Evolutionary conservation across 495 filamentous ascomycete species (phyloP).

Genomic region (Ramalina intermedia): DNA sequence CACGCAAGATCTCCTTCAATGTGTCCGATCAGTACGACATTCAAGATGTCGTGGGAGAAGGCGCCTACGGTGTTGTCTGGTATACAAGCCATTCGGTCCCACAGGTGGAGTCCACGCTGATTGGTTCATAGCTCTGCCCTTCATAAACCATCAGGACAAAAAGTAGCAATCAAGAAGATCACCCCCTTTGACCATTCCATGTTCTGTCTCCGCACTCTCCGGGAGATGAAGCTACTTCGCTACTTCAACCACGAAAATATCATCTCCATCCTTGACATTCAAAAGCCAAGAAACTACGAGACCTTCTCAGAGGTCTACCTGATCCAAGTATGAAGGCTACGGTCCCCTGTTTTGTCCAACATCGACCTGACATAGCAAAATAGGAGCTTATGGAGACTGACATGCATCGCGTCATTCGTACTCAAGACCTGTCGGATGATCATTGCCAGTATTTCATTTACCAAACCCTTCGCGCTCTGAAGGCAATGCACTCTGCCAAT

Average conservation of each 20-base stretch:
- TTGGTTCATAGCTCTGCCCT: conserved; percentile 64
- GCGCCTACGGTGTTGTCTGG: conserved; percentile 98
- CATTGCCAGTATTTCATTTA: conserved; percentile 99
- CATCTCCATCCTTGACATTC: conserved; percentile 97
- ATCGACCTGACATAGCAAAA: not conserved
- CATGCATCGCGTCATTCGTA: conserved; percentile 98
- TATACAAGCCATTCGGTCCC: conserved; percentile 30
- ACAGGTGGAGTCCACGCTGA: not conserved
- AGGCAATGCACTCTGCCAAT: conserved; percentile 98
- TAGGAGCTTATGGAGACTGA: conserved; percentile 99
- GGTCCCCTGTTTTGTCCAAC: not conserved
- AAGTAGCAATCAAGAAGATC: conserved; percentile 99
- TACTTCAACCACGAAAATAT: conserved; percentile 99
- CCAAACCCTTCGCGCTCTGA: conserved; percentile 93
- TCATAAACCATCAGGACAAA: conserved; percentile 96
- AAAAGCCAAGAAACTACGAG: conserved; percentile 91
- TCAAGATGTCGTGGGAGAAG: conserved; percentile 97
- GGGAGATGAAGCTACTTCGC: conserved; percentile 97
- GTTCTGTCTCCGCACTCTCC: conserved; percentile 93
- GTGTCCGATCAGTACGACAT: conserved; percentile 99
- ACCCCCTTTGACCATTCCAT: conserved; percentile 98
- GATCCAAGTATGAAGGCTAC: conserved; percentile 58
- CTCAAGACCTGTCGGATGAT: conserved; percentile 94
- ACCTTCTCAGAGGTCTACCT: conserved; percentile 97
- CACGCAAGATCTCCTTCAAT: conserved; percentile 99